Percentiles rank a stretch among this genome's conserved stretches.
Evolutionary conservation across 208 protist genomes (phyloP).

Genomic region (Trypanosoma avium): DNA sequence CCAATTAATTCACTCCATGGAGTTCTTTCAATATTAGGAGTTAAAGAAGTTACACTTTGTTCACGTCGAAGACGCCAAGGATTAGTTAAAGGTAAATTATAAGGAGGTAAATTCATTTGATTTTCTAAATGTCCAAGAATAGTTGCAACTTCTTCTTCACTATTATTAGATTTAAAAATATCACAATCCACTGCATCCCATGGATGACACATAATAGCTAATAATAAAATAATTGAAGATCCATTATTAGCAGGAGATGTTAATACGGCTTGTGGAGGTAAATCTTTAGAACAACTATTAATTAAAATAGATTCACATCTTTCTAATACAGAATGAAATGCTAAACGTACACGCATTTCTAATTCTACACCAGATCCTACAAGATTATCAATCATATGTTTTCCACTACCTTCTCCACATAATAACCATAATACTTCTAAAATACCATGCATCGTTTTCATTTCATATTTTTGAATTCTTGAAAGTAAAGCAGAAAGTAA

Average conservation of each 20-base stretch:
- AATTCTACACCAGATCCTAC: conserved; percentile 68
- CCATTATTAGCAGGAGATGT: conserved; percentile 47
- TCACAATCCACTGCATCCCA: conserved; percentile 84
- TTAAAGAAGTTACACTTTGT: conserved; percentile 17
- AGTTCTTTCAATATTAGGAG: conserved; percentile 31
- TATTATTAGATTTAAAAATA: conserved; percentile 43
- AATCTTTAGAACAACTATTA: conserved; percentile 26
- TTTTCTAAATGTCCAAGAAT: conserved; percentile 58
- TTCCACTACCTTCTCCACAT: conserved; percentile 40
- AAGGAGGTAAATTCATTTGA: conserved; percentile 58
- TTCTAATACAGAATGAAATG: conserved; percentile 68
- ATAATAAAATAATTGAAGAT: conserved; percentile 50
- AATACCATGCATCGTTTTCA: conserved; percentile 21
- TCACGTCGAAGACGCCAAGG: conserved; percentile 47
- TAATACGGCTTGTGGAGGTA: conserved; percentile 40
- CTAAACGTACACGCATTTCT: conserved; percentile 57
- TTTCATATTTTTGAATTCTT: conserved; percentile 16
- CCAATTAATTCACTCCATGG: conserved; percentile 59
- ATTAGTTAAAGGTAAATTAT: conserved; percentile 42
- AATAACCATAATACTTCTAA: conserved; percentile 57
- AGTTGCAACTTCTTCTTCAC: conserved; percentile 32
- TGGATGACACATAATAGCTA: conserved; percentile 77
- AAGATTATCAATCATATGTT: conserved; percentile 67
- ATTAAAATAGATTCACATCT: conserved; percentile 34
- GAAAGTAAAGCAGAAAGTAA: conserved; percentile 40